Percentiles rank a stretch among this genome's conserved stretches.
Evolutionary conservation across 1,284 basidiomycete genomes (phyloP).

Genomic region (Flammula alnicola): DNA sequence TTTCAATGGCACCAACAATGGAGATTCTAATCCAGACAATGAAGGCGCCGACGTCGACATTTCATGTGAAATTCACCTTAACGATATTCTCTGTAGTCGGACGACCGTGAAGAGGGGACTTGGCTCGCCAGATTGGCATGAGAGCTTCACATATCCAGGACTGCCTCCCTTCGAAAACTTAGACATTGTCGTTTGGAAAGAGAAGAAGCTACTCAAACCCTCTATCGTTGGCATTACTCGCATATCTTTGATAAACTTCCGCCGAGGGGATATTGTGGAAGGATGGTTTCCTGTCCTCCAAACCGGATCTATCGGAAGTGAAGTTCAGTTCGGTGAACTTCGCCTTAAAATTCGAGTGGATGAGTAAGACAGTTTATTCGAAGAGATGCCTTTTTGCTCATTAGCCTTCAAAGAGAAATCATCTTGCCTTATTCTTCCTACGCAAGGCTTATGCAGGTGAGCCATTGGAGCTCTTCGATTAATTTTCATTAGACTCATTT

Average conservation of each 20-base stretch:
- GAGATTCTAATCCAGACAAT: slow-evolving; percentile 42
- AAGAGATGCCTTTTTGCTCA: slow-evolving; percentile 16
- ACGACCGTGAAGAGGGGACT: slow-evolving; percentile 73
- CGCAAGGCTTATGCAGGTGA: slow-evolving; percentile 55
- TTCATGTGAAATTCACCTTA: slow-evolving; percentile 72
- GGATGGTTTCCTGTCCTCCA: slow-evolving; percentile 83
- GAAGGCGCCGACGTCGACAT: slow-evolving; percentile 69
- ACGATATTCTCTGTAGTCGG: slow-evolving; percentile 65
- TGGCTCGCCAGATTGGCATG: slow-evolving; percentile 76
- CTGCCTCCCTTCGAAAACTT: slow-evolving; percentile 73
- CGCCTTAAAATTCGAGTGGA: slow-evolving; percentile 72
- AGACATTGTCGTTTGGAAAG: slow-evolving; percentile 65
- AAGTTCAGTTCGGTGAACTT: slow-evolving; percentile 73
- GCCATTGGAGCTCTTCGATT: slow-evolving; percentile 20
- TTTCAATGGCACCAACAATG: slow-evolving; percentile 25
- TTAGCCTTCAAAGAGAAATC: slow-evolving; percentile 59
- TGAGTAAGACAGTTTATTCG: slow-evolving; percentile 57
- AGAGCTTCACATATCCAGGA: slow-evolving; percentile 73
- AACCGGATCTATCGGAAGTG: slow-evolving; percentile 47
- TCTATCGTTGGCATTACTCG: slow-evolving; percentile 61
- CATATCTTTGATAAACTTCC: slow-evolving; percentile 71
- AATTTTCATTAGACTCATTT: neutral
- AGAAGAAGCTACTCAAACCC: slow-evolving; percentile 66
- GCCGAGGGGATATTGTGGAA: slow-evolving; percentile 72
- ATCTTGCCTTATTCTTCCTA: slow-evolving; percentile 70